Percentiles rank a stretch among this genome's conserved stretches.
These are phyloP conservation scores for Aeschynomene evenia DNA, from an alignment of 306 rosid genomes.

Conservation along the genomic window DNA sequence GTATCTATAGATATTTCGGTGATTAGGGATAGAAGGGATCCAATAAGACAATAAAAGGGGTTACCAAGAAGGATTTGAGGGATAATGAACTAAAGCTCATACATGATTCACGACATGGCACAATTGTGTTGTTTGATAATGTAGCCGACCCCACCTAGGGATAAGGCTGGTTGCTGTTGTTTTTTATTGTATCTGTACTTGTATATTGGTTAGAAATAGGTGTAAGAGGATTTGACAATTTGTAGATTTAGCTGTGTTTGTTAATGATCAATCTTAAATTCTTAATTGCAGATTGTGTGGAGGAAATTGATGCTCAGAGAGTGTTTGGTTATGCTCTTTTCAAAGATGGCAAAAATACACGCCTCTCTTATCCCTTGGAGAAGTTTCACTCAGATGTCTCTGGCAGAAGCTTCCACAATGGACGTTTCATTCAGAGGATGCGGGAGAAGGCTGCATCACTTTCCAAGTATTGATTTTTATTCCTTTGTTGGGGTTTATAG, in stretches of 20 bases:
- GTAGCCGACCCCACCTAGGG: no score
- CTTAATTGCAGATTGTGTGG: slow-evolving; percentile 73
- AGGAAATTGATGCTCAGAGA: slow-evolving; percentile 78
- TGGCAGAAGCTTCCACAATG: slow-evolving; percentile 98
- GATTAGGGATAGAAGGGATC: no score
- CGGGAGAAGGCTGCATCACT: slow-evolving; percentile 82
- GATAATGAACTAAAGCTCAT: no score
- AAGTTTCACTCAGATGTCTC: slow-evolving; percentile 87
- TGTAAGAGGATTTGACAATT: background rate
- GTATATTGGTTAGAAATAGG: background rate
- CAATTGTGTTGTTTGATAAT: no score
- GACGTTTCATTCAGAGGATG: slow-evolving; percentile 98
- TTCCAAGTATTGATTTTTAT: slow-evolving; percentile 63
- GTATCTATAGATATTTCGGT: no score
- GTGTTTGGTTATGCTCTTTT: slow-evolving; percentile 95
- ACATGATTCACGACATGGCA: no score
- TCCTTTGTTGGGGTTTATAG: slow-evolving; percentile 18
- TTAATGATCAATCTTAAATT: slow-evolving; percentile 13
- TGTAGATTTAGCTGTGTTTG: background rate
- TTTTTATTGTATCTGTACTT: background rate
- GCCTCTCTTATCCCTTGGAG: slow-evolving; percentile 87
- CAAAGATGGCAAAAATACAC: slow-evolving; percentile 87
- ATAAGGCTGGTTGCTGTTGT: no score
- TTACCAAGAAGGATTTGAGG: no score
- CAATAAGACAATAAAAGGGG: no score